Percentiles rank a stretch among this genome's conserved stretches.
These are phyloP conservation scores for Lentinula sp. DNA, from an alignment of 768 basidiomycete genomes.

Conservation along the genomic window DNA sequence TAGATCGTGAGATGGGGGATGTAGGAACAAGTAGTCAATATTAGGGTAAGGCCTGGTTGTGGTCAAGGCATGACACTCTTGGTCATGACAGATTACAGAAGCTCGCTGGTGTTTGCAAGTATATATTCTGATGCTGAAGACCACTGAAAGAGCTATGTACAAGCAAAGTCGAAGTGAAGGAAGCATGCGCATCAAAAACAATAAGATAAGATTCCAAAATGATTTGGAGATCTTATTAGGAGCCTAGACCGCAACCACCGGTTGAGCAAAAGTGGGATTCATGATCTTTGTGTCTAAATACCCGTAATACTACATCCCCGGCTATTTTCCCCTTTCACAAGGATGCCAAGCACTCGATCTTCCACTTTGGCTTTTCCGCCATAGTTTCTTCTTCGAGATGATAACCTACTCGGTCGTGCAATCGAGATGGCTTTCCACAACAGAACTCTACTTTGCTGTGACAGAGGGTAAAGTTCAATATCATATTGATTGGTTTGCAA, in stretches of 20 bases:
- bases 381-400: constrained; percentile 42
- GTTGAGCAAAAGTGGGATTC: neutral
- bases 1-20: no score
- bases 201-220: constrained; percentile 3
- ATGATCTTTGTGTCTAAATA: no score
- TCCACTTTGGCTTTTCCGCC: constrained; percentile 59
- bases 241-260: constrained; percentile 22
- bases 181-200: neutral
- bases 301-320: no score
- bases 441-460: constrained; percentile 95
- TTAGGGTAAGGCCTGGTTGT: no score
- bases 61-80: no score
- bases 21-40: no score
- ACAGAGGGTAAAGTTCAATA: neutral
- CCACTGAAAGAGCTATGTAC: no score
- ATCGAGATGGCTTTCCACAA: constrained; percentile 90
- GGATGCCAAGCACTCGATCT: constrained; percentile 73
- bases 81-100: no score
- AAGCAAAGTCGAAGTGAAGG: neutral
- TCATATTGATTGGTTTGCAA: constrained; percentile 5
- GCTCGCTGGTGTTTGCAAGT: no score
- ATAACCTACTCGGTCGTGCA: constrained; percentile 88
- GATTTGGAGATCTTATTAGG: neutral
- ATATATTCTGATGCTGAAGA: no score
- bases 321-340: no score